phyloP scores from a whole-genome alignment of 179 eudicot species.

The Actinidia chinensis region DNA sequence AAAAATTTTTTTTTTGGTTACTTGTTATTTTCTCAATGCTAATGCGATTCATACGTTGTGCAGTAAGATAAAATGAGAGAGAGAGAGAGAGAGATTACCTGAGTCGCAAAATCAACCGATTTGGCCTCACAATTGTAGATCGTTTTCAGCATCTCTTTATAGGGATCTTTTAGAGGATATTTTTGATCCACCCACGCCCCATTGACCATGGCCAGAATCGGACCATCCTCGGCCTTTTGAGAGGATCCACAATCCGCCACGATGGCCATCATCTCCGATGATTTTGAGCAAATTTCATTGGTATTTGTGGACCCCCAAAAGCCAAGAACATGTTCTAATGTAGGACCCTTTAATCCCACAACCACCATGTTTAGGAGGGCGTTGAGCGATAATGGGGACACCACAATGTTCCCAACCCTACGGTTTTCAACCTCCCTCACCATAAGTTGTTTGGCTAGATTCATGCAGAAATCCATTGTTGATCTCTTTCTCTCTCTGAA shows the following conservation, averaged over 20 bases:
- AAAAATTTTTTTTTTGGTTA: too few species aligned
- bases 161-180: neutral
- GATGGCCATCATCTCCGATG: neutral
- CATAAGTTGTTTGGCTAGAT: neutral
- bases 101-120: too few species aligned
- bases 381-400: constrained; percentile 14
- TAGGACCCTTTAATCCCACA: neutral
- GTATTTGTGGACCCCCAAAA: neutral
- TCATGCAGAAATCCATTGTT: constrained; percentile 10
- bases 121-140: too few species aligned
- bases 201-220: neutral
- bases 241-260: neutral
- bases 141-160: too few species aligned
- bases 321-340: neutral
- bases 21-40: too few species aligned
- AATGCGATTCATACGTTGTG: too few species aligned
- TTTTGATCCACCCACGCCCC: neutral
- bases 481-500: neutral
- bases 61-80: too few species aligned
- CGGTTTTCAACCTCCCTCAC: neutral
- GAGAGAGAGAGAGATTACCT: too few species aligned
- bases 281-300: neutral
- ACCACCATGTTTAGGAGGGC: constrained; percentile 14
- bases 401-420: neutral
- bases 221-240: neutral